Evolutionary conservation across 1,284 basidiomycete species (phyloP), one percentile per base, ranked within the genome.

Genomic region (Cutaneotrichosporon dermatis): DNA sequence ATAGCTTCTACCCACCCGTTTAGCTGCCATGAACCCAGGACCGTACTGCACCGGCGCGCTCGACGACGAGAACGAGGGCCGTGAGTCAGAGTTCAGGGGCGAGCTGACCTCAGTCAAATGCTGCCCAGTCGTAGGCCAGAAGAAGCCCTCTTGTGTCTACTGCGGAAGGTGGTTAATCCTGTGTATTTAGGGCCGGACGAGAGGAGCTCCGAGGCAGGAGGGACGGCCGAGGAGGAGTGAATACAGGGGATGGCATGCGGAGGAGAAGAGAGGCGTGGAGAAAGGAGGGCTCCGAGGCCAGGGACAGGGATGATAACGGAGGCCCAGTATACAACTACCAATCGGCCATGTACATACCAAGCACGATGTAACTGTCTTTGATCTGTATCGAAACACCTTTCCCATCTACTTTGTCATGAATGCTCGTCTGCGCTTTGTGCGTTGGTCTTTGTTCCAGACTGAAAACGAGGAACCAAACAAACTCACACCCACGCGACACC

Each of bases 31-130:
- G 25, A 39, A 51, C 25, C 50, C 50, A 10, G 50, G 50, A 8
- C 50, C 50, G 9, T 41, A 12, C 50, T 51, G 50, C 39, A 25
- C 50, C 5, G 50, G 50, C 39, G 37, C 40, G n/a, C 16, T 51
- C 4, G 50, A 46, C 44, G 36, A 9, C 53, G 53, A 54, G n/a
- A 54, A 54, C 53, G 43, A 54, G 10, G 53, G 53, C 9, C 13
- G 53, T 54, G 35, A 46, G 53, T 54, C 2, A 2, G 15, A 3
- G 3, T 1, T n/a, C 12, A 48, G 25, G 25, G 15, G 4, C n/a
- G 11, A 44, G 41, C 52, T 54, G 34, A 54, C 16, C 8, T 7
- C 15, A 55, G 54, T 16, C 15, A 55, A 55, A 37, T 55, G 54
- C 45, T 55, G 54, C 35, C 54, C 54, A 4, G 16, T 3, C 6